Evolutionary conservation across 2,329 filamentous ascomycete species (phyloP).

Genomic region (Aspergillus spinulosporus): DNA sequence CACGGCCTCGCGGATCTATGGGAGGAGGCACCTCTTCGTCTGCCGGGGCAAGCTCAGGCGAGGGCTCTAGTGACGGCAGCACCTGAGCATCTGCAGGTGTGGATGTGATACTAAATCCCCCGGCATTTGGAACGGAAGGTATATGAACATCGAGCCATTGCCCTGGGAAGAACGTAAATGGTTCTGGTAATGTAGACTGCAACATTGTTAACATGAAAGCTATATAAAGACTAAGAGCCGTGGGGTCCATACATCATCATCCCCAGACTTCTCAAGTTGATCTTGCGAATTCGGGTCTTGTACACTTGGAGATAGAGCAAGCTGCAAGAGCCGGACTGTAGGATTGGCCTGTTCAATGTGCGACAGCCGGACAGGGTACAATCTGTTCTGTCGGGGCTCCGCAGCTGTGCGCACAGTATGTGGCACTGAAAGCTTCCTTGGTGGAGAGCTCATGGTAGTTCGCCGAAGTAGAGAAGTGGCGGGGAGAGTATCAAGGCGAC

Average conservation of each 20-base stretch:
- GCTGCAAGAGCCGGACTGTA: conserved; percentile 65
- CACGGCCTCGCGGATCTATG: conserved; percentile 28
- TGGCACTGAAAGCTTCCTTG: conserved; percentile 40
- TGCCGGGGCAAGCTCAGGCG: conserved; percentile 18
- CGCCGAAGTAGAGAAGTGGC: neutral
- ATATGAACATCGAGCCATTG: conserved; percentile 87
- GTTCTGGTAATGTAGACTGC: conserved; percentile 28
- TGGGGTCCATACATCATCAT: conserved; percentile 52
- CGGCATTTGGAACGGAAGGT: conserved; percentile 67
- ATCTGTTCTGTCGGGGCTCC: conserved; percentile 67
- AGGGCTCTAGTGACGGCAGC: conserved; percentile 28
- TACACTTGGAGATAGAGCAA: conserved; percentile 56
- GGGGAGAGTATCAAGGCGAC: conserved; percentile 8
- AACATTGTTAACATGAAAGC: too few species aligned
- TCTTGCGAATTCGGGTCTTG: conserved; percentile 26
- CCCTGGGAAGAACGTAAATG: conserved; percentile 69
- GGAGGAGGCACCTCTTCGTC: conserved; percentile 26
- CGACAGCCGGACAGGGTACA: conserved; percentile 64
- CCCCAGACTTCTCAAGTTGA: conserved; percentile 27
- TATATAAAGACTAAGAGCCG: too few species aligned
- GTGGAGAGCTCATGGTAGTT: conserved; percentile 25
- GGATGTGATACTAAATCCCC: conserved; percentile 87
- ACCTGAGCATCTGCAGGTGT: conserved; percentile 58
- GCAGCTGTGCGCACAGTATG: conserved; percentile 73
- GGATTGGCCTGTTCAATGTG: conserved; percentile 66